phyloP scores from a whole-genome alignment of 225 moss, liverwort and hornwort species.

The Asterella californica region DNA sequence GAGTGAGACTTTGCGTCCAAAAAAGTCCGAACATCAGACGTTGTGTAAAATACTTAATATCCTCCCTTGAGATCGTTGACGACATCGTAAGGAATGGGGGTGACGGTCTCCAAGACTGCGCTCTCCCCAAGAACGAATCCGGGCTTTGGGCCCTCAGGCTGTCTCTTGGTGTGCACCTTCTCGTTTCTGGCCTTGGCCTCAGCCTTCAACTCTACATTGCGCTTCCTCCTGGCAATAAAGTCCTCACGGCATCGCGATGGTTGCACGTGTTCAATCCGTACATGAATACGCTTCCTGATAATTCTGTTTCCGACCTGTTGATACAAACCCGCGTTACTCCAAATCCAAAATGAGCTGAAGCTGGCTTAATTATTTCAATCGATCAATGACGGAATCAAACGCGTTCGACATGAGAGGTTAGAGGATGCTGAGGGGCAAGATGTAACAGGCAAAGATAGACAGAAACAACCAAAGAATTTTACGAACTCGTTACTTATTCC shows the following conservation, averaged over 20 bases:
- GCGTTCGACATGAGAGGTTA: too few species aligned
- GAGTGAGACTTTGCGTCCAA: neutral
- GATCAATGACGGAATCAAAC: too few species aligned
- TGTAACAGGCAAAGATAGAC: too few species aligned
- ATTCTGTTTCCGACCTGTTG: conserved; percentile 48
- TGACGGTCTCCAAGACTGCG: conserved; percentile 69
- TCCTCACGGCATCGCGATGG: conserved; percentile 75
- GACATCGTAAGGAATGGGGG: conserved; percentile 77
- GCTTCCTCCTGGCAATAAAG: conserved; percentile 60
- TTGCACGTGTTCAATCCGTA: conserved; percentile 62
- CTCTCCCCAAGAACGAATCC: conserved; percentile 70
- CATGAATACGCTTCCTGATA: conserved; percentile 57
- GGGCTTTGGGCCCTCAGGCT: conserved; percentile 60
- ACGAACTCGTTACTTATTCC: too few species aligned
- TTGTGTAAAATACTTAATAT: conserved; percentile 31
- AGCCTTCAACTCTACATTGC: conserved; percentile 52
- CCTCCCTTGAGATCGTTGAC: conserved; percentile 82
- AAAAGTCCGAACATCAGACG: conserved; percentile 11
- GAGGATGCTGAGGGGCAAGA: neutral
- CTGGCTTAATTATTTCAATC: too few species aligned
- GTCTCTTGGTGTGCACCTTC: conserved; percentile 55
- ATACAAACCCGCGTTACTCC: neutral
- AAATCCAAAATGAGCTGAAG: neutral
- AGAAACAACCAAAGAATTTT: too few species aligned
- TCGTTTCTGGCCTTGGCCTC: conserved; percentile 59